These are phyloP conservation scores for Halophytophthora batemanensis DNA, from an alignment of 352 stramenopile genomes.

Conservation along the genomic window DNA sequence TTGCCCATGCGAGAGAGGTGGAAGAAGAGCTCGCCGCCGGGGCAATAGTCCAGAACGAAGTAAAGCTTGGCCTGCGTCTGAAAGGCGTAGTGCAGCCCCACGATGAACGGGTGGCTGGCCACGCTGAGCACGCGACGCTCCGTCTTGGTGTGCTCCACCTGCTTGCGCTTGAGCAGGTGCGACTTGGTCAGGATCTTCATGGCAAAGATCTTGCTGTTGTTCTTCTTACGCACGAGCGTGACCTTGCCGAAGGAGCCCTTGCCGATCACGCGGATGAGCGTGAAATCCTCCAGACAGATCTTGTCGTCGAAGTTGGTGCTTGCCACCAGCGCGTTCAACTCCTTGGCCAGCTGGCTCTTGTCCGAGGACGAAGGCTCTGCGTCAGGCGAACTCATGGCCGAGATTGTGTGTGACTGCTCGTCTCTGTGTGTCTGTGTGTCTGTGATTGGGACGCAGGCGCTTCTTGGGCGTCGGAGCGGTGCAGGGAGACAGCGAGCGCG, in stretches of 20 bases:
- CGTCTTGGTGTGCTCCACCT: slow-evolving; percentile 96
- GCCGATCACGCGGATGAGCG: slow-evolving; percentile 86
- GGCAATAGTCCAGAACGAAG: slow-evolving; percentile 98
- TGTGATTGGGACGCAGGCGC: not conserved
- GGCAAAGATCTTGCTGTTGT: slow-evolving; percentile 88
- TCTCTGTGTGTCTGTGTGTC: slow-evolving; percentile 3
- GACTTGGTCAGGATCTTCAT: slow-evolving; percentile 92
- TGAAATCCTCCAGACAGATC: slow-evolving; percentile 88
- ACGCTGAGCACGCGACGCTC: slow-evolving; percentile 94
- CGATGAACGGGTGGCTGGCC: slow-evolving; percentile 97
- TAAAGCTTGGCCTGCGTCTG: slow-evolving; percentile 97
- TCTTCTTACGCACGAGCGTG: slow-evolving; percentile 88
- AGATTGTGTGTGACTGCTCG: too few species aligned
- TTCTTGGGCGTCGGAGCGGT: not conserved
- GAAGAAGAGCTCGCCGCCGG: slow-evolving; percentile 98
- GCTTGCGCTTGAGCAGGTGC: slow-evolving; percentile 92
- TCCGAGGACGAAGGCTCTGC: slow-evolving; percentile 26
- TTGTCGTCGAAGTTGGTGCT: slow-evolving; percentile 83
- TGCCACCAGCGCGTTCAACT: slow-evolving; percentile 71
- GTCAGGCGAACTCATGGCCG: slow-evolving; percentile 60
- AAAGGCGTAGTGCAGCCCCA: slow-evolving; percentile 97
- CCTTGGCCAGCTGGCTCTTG: slow-evolving; percentile 37
- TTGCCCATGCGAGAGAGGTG: slow-evolving; percentile 94
- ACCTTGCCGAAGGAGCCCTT: slow-evolving; percentile 89
- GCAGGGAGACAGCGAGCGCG: not conserved